Percentiles rank a stretch among this genome's conserved stretches.
Evolutionary conservation across 2,329 filamentous ascomycete species (phyloP).

Genomic region (Lecanosticta acicola): DNA sequence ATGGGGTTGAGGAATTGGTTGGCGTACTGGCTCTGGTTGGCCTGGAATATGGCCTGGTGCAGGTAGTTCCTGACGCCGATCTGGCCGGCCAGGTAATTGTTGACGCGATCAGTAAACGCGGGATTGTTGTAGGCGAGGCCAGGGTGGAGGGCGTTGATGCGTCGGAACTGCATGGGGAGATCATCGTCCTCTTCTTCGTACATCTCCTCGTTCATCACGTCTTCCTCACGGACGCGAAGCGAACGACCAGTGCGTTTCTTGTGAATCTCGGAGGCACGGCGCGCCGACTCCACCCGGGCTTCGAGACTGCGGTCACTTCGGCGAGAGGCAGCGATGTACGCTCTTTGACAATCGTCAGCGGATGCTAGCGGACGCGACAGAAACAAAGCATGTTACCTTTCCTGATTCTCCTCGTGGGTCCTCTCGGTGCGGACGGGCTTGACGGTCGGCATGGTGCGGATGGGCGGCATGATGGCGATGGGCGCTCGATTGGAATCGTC

Average conservation of each 20-base stretch:
- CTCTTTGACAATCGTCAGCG: too few species aligned
- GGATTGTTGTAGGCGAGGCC: conserved; percentile 36
- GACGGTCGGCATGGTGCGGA: conserved; percentile 36
- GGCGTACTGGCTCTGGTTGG: conserved; percentile 34
- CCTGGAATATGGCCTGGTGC: conserved; percentile 42
- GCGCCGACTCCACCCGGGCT: conserved; percentile 79
- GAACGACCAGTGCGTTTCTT: conserved; percentile 78
- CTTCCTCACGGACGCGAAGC: conserved; percentile 75
- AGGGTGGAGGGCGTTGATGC: conserved; percentile 57
- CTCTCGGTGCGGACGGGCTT: conserved; percentile 59
- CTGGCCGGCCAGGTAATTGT: conserved; percentile 54
- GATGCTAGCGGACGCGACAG: conserved; percentile 3
- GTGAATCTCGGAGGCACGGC: conserved; percentile 84
- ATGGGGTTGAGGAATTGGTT: conserved; percentile 40
- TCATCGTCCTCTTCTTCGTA: conserved; percentile 93
- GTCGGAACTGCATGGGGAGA: conserved; percentile 59
- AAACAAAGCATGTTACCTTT: conserved; percentile 45
- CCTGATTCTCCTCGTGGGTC: conserved; percentile 75
- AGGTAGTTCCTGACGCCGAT: conserved; percentile 51
- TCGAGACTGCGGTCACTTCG: conserved; percentile 82
- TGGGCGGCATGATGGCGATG: conserved; percentile 26
- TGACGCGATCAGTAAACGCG: conserved; percentile 58
- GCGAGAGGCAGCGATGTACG: conserved; percentile 86
- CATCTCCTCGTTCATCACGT: conserved; percentile 88
- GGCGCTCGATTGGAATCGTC: too few species aligned